Base-by-base conservation (phyloP, 108 stramenopile species). In the Cyclotella sp. region DNA sequence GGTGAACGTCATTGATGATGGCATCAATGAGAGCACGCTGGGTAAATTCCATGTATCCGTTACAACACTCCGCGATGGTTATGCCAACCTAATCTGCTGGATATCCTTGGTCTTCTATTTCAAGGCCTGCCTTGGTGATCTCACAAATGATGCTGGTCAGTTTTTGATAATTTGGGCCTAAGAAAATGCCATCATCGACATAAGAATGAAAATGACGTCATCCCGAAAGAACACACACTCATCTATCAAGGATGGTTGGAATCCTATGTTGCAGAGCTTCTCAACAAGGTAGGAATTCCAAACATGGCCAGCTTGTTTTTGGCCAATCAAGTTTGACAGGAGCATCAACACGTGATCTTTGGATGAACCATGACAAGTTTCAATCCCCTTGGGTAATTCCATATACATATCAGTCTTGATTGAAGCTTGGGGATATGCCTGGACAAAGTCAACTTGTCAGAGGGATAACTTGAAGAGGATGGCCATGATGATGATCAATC, bases 1-100 rank as follows among this genome's bases (percentile, higher is more conserved):
- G 40, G 27, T 43, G 19, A 21, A 34, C 30, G 45, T 81, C 76
- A 16, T 72, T 47, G 27, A 76, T 34, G 14, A 77, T 70, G 8
- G 77, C 68, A 47, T 87, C 71, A 18, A 85, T 86, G 40, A 90
- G 68, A 11, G 80, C 72, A 30, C 78, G 78, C 70, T 87, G 83
- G n/a, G 83, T 54, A 24, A 87, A 29, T 30, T 81, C 43, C 0
- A 85, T 69, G 18, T 0, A 68, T 0, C 81, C 84, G 62, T 84
- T 66, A 0, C 47, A 43, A 26, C 64, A 43, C 24, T 66, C 11
- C 12, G 57, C 55, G 28, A 86, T 75, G 58, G 77, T 76, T 2
- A 84, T 71, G 21, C 83, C 88, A 18, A 86, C 73, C 72, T 84
- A 89, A 54, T 86, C 88, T 47, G 64, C 43, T 24, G 73, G 45